Base-by-base conservation (phyloP, 2,329 filamentous ascomycete genomes). In the Akanthomyces uredinophilus region DNA sequence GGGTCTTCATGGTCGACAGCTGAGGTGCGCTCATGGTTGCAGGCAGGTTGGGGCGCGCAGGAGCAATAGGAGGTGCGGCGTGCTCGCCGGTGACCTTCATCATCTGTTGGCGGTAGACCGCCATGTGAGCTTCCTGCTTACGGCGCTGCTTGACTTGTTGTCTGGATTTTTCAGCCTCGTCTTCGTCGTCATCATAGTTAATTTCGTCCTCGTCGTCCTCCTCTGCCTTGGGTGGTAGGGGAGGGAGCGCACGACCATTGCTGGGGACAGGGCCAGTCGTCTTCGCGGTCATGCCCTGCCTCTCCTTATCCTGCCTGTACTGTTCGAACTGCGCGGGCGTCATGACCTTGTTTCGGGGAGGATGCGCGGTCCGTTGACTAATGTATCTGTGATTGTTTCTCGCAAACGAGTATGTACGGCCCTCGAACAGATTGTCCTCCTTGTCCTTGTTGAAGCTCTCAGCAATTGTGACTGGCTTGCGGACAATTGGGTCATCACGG, bases 71-170 rank as follows among this genome's bases (percentile, higher is more conserved):
- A 8, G 65, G 54, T 6, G 65, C 53, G 5, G 81, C 73, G 24
- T 86, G 77, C 68, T 94, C 91, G 53, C 92, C 92, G 1, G 92
- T 96, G 35, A 95, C 89, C 76, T 96, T 96, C 90, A 94, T 96
- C 92, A 96, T 96, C 75, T 95, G 90, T 73, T 96, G 92, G 63
- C 92, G 86, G 73, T 96, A 96, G 1, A 96, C 88, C 1, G 91
- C 84, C 80, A 96, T 88, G 72, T 95, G 91, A 14, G 92, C 92
- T 74, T 96, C 91, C 72, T 96, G 92, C 79, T 93, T 95, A 69
- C 87, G 85, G 65, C 92, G 83, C 72, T 95, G 91, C 72, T 87
- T 90, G 20, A 88, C 86, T 52, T 89, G 81, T 70, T 90, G 83
- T 70, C 82, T 88, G 32, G 86, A 85, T 70, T 90, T 91, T 70